A percentile compares a stretch with the other conserved stretches of the same genome.
phyloP scores from a whole-genome alignment of 202 grass and related monocot species.

The Panicum hallii region DNA sequence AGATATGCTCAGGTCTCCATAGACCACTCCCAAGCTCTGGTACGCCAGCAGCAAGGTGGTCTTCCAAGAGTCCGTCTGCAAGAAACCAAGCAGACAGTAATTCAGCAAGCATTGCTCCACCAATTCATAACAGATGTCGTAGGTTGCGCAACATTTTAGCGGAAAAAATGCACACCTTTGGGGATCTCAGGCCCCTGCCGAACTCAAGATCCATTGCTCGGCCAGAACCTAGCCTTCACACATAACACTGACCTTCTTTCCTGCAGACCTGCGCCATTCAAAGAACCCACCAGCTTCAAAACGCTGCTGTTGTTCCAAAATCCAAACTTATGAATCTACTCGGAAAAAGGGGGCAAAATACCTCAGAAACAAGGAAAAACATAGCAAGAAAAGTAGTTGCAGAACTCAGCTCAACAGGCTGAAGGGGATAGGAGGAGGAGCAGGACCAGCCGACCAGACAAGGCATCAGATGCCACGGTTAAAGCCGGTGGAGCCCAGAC shows the following conservation, averaged over 20 bases:
- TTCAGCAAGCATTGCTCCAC: constrained; percentile 40
- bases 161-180: constrained; percentile 49
- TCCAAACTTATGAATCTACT: neutral
- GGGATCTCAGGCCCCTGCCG: constrained; percentile 51
- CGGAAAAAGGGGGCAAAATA: neutral
- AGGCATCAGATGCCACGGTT: constrained; percentile 58
- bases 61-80: constrained; percentile 94
- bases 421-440: constrained; percentile 22
- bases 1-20: constrained; percentile 96
- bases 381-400: constrained; percentile 30
- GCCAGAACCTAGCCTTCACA: neutral
- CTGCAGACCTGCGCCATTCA: constrained; percentile 1
- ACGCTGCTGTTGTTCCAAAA: constrained; percentile 10
- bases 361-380: constrained; percentile 39
- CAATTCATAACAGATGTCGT: constrained; percentile 5
- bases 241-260: constrained; percentile 1
- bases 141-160: neutral
- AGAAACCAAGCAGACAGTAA: constrained; percentile 16
- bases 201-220: constrained; percentile 80
- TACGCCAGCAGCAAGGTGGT: constrained; percentile 86
- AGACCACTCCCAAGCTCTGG: constrained; percentile 97
- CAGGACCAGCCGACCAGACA: constrained; percentile 46
- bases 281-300: constrained; percentile 20
- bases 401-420: constrained; percentile 24
- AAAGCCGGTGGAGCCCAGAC: constrained; percentile 55